Evolutionary conservation across 495 filamentous ascomycete genomes (phyloP), one percentile per base, ranked within the genome.

Genomic region (Hypoxylon perforatum): DNA sequence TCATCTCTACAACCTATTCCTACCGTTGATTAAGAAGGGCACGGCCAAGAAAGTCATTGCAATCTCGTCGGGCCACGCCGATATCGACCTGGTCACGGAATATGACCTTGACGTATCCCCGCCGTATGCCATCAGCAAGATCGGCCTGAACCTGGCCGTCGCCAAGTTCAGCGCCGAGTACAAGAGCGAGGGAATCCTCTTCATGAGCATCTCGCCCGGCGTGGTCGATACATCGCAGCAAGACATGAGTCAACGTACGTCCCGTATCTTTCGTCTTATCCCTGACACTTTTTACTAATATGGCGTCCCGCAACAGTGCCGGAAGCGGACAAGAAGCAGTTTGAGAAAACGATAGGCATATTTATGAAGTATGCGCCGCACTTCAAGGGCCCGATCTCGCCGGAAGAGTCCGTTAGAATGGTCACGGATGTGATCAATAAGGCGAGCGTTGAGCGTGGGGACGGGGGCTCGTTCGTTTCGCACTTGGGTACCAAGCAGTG

Each of bases 41-140:
- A 65, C 71, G 10, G 64, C 22, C 22, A 88, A 87, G 70, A 89
- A 89, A 60, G 77, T 87, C 51, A 78, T 88, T 53, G 52, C 79
- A 22, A 81, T 88, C 23, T 82, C 84, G 9, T 79, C 67, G 10
- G 86, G 83, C 23, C 22, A 74, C 21, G 84, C 75, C 0, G 85
- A 85, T 57, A 15, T 57, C 10, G 75, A 73, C 12, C 18, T 76
- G 2, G 50, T 30, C 46, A 57, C 50, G 18, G 49, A 77, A 5
- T 67, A 19, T 15, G 75, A 76, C 6, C 10, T 81, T n/a, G 57
- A 61, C 14, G 30, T 38, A 8, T 50, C 49, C 7, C 48, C 63
- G 8, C 54, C 75, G 15, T 82, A 79, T 58, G 22, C 76, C n/a
- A 57, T 72, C n/a, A 75, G 68, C 64, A 83, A 83, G 66, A 74